phyloP scores from a whole-genome alignment of 176 grass and related monocot genomes.

The Dactylis glomerata region DNA sequence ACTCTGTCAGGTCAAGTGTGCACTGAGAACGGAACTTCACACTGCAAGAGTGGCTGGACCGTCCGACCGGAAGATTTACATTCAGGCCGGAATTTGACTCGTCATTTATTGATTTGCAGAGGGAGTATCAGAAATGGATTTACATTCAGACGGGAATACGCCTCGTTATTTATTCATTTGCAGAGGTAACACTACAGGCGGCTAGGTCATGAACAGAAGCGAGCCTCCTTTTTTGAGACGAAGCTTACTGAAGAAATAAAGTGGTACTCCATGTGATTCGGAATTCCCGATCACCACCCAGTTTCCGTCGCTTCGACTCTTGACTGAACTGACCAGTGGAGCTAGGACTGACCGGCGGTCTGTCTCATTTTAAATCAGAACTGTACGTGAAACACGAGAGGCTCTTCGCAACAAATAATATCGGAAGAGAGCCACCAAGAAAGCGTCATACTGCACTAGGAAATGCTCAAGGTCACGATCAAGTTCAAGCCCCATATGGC shows the following conservation, averaged over 20 bases:
- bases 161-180: not conserved
- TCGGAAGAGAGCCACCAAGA: not conserved
- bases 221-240: not conserved
- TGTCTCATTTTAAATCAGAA: not conserved
- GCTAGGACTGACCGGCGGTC: not conserved
- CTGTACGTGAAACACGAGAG: not conserved
- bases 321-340: not conserved
- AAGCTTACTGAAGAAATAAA: too few relatives aligned
- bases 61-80: not conserved
- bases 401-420: not conserved
- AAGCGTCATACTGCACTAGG: not conserved
- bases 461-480: not conserved
- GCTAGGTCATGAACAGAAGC: not conserved
- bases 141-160: not conserved
- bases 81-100: not conserved
- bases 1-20: not conserved
- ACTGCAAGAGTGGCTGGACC: not conserved
- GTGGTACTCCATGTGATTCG: not conserved
- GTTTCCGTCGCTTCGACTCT: not conserved
- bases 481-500: not conserved
- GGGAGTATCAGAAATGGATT: not conserved
- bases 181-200: not conserved
- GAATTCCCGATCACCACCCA: not conserved
- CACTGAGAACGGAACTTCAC: not conserved
- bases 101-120: not conserved